Evolutionary conservation across 2,329 filamentous ascomycete species (phyloP), one percentile per base, ranked within the genome.

Genomic region (Botrytis medusae): DNA sequence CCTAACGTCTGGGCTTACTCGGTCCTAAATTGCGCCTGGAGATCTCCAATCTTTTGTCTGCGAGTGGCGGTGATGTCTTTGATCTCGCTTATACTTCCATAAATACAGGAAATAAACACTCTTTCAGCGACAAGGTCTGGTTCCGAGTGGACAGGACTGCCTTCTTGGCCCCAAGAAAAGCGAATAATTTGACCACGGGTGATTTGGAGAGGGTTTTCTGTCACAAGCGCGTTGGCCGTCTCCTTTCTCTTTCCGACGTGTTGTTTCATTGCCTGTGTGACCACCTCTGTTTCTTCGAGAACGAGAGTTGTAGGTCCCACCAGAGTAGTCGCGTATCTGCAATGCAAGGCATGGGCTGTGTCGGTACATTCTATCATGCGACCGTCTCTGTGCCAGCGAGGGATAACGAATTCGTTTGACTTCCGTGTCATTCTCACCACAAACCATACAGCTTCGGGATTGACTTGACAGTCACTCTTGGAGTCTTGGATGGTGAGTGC

Each of bases 61-160:
- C 65, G 48, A 20, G 65, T 57, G 1, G 9, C 10, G 12, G 37
- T 2, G 4, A 69, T 69, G 12, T 69, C 65, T 57, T 20, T 7
- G 18, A 69, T 44, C 2, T 69, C 65, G 9, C 51, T 20, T 25
- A 32, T 18, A 29, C 12, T 57, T 32, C 65, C 65, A 42, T 44
- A 69, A 7, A 69, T 42, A 25, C 37, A 57, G 5, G 71, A 65
- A 6, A 69, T 18, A 29, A 74, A 74, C 9, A 74, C 59, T 29
- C 73, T 51, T 10, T 74, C 71, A 7, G 29, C 5, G 18, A 25
- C 25, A 9, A 73, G 34, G 54, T 74, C 29, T n/a, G 73, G 73
- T 44, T 74, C 73, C 1, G 71, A 73, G n/a, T 74, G 73, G 2
- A 74, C 60, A 5, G 73, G 73, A 25, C 42, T 59, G 18, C 73